A percentile compares a stretch with the other conserved stretches of the same genome.
phyloP scores from a whole-genome alignment of 2,329 filamentous ascomycete species.

The Venturia effusa region DNA sequence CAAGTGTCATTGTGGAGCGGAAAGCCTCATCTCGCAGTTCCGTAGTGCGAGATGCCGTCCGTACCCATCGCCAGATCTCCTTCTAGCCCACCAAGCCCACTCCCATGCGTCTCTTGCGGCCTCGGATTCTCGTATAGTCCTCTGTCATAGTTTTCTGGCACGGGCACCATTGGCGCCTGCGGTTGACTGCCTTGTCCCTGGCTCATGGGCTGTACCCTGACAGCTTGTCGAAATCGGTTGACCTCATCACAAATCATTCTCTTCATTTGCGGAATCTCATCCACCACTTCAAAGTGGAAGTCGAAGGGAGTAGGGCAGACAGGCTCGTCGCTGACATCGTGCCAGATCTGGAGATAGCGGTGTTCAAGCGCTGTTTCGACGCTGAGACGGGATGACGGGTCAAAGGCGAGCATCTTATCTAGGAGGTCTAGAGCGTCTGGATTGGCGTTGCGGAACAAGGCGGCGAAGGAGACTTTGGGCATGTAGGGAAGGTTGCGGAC shows the following conservation, averaged over 20 bases:
- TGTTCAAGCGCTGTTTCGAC: constrained; percentile 95
- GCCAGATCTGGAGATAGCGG: constrained; percentile 95
- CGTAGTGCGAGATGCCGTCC: constrained; percentile 7
- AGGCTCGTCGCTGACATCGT: constrained; percentile 93
- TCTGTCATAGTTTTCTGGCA: constrained; percentile 49
- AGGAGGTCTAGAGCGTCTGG: constrained; percentile 90
- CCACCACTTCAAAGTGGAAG: constrained; percentile 96
- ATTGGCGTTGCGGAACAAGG: constrained; percentile 88
- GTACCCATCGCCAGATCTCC: constrained; percentile 15
- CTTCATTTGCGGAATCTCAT: constrained; percentile 91
- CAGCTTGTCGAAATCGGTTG: constrained; percentile 61
- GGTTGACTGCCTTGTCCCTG: neutral
- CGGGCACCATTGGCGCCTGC: constrained; percentile 37
- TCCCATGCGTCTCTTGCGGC: constrained; percentile 42
- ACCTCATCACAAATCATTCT: constrained; percentile 97
- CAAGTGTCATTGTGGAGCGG: neutral
- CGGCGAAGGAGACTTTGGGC: constrained; percentile 83
- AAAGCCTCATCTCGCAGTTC: neutral
- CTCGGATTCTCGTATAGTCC: constrained; percentile 50
- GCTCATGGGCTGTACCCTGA: constrained; percentile 28
- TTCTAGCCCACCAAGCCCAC: constrained; percentile 31
- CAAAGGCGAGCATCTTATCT: constrained; percentile 95
- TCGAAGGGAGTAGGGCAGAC: constrained; percentile 90
- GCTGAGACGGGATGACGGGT: constrained; percentile 83
- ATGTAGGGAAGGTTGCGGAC: constrained; percentile 92